A percentile compares a stretch with the other conserved stretches of the same genome.
Conservation (phyloP, 352 stramenopile species). For the Globisporangium irregulare region DNA sequence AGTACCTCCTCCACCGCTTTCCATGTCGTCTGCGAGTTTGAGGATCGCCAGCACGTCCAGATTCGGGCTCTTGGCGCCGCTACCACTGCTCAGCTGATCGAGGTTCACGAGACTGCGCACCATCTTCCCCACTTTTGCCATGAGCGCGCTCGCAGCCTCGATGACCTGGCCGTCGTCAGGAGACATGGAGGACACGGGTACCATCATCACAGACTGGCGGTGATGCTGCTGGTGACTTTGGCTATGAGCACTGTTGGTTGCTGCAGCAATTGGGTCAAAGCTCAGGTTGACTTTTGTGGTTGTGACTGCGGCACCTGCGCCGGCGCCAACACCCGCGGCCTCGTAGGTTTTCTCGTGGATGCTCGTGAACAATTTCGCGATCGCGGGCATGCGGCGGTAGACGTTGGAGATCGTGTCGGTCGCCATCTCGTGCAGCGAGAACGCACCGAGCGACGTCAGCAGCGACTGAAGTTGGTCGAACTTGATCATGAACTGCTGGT, state of each 20-base stretch:
- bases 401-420: constrained; percentile 48
- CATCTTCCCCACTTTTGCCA: constrained; percentile 59
- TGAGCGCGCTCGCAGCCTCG: constrained; percentile 37
- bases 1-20: constrained; percentile 21
- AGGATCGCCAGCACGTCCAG: constrained; percentile 44
- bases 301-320: background rate
- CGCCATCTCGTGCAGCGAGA: constrained; percentile 47
- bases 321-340: constrained; percentile 35
- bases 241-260: constrained; percentile 4
- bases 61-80: constrained; percentile 17
- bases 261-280: background rate
- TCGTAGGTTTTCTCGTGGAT: constrained; percentile 35
- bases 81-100: constrained; percentile 19
- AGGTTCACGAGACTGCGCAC: constrained; percentile 54
- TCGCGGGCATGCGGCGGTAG: constrained; percentile 41
- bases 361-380: constrained; percentile 43
- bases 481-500: constrained; percentile 66
- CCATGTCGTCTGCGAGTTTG: constrained; percentile 55
- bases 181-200: background rate
- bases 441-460: constrained; percentile 30
- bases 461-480: constrained; percentile 63
- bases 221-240: background rate
- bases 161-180: constrained; percentile 23
- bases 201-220: constrained; percentile 3
- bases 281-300: background rate